Conservation (phyloP, 2,329 filamentous ascomycete species). For the Paraconiothyrium sp. region DNA sequence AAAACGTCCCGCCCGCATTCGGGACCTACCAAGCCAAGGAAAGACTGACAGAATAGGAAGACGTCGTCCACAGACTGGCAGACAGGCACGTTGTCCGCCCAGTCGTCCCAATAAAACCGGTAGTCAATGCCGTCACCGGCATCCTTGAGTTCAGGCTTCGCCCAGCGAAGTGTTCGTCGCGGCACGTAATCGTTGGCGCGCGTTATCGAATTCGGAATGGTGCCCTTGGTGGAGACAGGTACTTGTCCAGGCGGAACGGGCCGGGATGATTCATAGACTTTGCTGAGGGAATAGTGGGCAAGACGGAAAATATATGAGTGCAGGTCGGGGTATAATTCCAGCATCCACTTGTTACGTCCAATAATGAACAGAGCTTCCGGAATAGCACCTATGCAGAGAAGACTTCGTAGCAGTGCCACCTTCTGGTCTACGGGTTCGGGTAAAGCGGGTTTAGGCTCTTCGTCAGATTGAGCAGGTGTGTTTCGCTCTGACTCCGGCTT, state of each 20-base stretch:
- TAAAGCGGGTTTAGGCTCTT: slow-evolving; percentile 58
- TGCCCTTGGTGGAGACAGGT: slow-evolving; percentile 50
- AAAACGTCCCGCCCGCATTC: slow-evolving; percentile 86
- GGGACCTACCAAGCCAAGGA: slow-evolving; percentile 86
- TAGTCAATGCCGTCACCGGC: slow-evolving; percentile 79
- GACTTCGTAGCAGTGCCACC: slow-evolving; percentile 80
- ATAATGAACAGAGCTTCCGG: slow-evolving; percentile 93
- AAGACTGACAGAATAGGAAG: slow-evolving; percentile 83
- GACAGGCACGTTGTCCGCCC: slow-evolving; percentile 90
- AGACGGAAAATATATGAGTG: slow-evolving; percentile 85
- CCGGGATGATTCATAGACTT: slow-evolving; percentile 69
- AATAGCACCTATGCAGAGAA: slow-evolving; percentile 89
- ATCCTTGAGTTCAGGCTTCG: slow-evolving; percentile 80
- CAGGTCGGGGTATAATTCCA: slow-evolving; percentile 84
- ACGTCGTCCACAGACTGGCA: slow-evolving; percentile 92
- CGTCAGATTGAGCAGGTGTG: slow-evolving; percentile 53
- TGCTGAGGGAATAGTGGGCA: slow-evolving; percentile 80
- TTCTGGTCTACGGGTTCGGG: slow-evolving; percentile 89
- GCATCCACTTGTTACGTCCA: slow-evolving; percentile 90
- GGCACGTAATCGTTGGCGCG: slow-evolving; percentile 64
- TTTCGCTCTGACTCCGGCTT: slow-evolving; percentile 57
- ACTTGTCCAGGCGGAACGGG: slow-evolving; percentile 57
- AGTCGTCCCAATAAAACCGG: slow-evolving; percentile 97
- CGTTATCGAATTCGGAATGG: slow-evolving; percentile 68
- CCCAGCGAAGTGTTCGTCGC: slow-evolving; percentile 82